Evolutionary conservation across 1,139 yeast species (phyloP), one percentile per base, ranked within the genome.

Genomic region (Geotrichum siamense): DNA sequence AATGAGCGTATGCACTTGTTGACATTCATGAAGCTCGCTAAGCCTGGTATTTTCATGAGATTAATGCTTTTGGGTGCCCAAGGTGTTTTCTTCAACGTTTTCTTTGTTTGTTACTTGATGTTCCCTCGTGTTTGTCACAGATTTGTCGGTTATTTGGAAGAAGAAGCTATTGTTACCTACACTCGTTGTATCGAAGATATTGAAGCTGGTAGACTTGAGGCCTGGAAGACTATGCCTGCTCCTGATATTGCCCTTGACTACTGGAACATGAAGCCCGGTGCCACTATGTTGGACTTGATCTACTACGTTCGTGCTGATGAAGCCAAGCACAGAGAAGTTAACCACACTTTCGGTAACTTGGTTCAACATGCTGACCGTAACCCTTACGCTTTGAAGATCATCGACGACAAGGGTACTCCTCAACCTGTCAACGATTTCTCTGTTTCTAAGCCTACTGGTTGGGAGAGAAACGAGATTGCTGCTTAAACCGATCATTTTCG

Each of bases 1-100:
- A 82, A 82, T 56, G 91, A 82, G 62, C 71, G 87, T 57, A 81
- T 82, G 82, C 91, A 82, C 56, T 68, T 82, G 41, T 65, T 82
- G 50, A 81, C 87, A 0, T 82, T 82, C 54, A 73, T 81, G 51
- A 76, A 78, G 56, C 62, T 82, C 6, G 80, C 82, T 16, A 65
- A 75, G 46, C 91, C 91, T 9, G 75, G 81, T 1, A 61, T 74
- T 68, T 71, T 78, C 52, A 78, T 82, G 55, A 68, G 75, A 45
- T 40, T 65, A 13, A 68, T 79, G 63, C 70, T 82, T 8, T 75
- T 75, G 52, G 64, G 74, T 38, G 87, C 83, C 1, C 91, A 82
- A 57, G 89, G 89, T 9, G 75, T 81, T 2, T 82, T 82, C 59
- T 74, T 78, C 61, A 81, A 81, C 60, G 45, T 72, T 21, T 82